A percentile compares a stretch with the other conserved stretches of the same genome.
Conservation (phyloP, 129 eudicot species). For the Chrysanthemum seticuspe region DNA sequence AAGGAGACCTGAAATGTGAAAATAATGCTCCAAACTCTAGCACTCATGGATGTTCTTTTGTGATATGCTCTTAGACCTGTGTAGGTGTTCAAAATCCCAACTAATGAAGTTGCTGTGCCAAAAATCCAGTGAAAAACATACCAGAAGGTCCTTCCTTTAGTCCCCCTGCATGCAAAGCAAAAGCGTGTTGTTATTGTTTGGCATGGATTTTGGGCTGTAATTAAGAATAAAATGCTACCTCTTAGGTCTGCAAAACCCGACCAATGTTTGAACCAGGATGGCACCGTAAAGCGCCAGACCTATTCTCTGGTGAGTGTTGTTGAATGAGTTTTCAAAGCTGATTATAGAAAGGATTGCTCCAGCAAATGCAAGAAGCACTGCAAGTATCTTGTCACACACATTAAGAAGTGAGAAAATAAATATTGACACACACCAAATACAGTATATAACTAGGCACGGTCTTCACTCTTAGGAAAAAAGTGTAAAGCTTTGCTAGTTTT, state of each 20-base stretch:
- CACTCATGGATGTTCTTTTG: slow-evolving; percentile 50
- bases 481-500: no score
- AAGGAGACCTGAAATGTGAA: slow-evolving; percentile 63
- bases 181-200: slow-evolving; percentile 5
- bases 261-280: slow-evolving; percentile 52
- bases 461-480: no score
- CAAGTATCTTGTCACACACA: slow-evolving; percentile 39
- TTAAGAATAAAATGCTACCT: slow-evolving; percentile 31
- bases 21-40: slow-evolving; percentile 55
- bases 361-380: slow-evolving; percentile 59
- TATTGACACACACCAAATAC: neutral
- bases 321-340: slow-evolving; percentile 70
- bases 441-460: no score
- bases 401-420: slow-evolving; percentile 7
- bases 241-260: slow-evolving; percentile 57
- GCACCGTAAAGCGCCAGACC: slow-evolving; percentile 69
- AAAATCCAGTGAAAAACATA: slow-evolving; percentile 67
- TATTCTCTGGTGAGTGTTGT: slow-evolving; percentile 60
- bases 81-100: slow-evolving; percentile 60
- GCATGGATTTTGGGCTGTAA: neutral
- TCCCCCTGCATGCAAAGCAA: slow-evolving; percentile 42
- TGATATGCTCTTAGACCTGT: slow-evolving; percentile 70
- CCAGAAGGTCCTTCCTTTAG: slow-evolving; percentile 50
- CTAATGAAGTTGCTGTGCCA: slow-evolving; percentile 49
- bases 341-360: slow-evolving; percentile 60